A percentile compares a stretch with the other conserved stretches of the same genome.
These are phyloP conservation scores for Clathrus columnatus DNA, from an alignment of 768 basidiomycete genomes.

Conservation along the genomic window DNA sequence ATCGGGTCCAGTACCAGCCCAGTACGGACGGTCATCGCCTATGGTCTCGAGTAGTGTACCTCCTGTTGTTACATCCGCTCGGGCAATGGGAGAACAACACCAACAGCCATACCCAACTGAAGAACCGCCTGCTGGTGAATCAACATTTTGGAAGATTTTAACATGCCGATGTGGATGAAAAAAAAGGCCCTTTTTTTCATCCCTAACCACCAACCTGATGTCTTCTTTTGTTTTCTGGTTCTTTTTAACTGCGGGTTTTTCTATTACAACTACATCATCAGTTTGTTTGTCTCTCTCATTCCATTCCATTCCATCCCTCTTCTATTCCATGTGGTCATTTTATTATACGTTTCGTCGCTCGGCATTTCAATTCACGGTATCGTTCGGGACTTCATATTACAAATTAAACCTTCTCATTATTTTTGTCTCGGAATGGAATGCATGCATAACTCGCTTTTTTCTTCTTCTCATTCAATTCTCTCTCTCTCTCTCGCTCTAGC, in stretches of 20 bases:
- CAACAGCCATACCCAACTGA: slow-evolving; percentile 21
- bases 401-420: background rate
- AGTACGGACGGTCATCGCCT: slow-evolving; percentile 72
- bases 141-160: slow-evolving; percentile 53
- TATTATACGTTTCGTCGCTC: background rate
- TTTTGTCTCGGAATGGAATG: background rate
- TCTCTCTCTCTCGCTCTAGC: background rate
- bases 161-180: slow-evolving; percentile 68
- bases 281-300: background rate
- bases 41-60: slow-evolving; percentile 65
- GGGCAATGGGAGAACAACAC: slow-evolving; percentile 53
- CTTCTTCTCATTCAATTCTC: background rate
- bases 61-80: slow-evolving; percentile 64
- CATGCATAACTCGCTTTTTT: background rate
- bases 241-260: background rate
- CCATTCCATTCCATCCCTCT: no score
- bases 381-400: background rate
- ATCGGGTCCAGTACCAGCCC: slow-evolving; percentile 24
- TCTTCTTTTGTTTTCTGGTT: background rate
- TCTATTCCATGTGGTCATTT: background rate
- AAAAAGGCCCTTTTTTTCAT: background rate
- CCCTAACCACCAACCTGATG: no score
- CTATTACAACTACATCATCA: background rate
- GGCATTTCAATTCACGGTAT: background rate
- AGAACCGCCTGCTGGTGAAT: slow-evolving; percentile 44